phyloP scores from a whole-genome alignment of 108 stramenopile genomes.

The Discostella pseudostelligera region DNA sequence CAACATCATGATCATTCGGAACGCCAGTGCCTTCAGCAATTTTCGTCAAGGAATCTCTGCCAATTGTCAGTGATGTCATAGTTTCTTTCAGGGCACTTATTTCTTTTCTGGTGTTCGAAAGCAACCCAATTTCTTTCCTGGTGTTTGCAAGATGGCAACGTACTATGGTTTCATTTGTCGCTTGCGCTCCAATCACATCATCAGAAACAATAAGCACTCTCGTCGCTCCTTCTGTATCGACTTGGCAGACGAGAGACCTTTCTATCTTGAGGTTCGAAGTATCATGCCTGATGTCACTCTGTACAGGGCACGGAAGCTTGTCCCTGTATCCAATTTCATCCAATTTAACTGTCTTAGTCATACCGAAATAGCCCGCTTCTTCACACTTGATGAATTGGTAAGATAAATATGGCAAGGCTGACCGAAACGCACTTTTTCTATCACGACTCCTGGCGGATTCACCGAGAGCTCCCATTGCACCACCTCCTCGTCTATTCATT shows the following conservation, averaged over 20 bases:
- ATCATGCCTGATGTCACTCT: conserved; percentile 15
- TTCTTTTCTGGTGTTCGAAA: conserved; percentile 32
- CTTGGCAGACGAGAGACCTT: conserved; percentile 55
- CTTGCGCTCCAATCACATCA: conserved; percentile 22
- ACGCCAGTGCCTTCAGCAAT: conserved; percentile 39
- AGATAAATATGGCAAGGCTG: conserved; percentile 33
- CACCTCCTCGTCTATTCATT: conserved; percentile 2
- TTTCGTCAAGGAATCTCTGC: conserved; percentile 13
- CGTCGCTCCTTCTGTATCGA: conserved; percentile 84
- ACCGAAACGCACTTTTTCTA: conserved; percentile 7
- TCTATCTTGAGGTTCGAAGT: conserved; percentile 4
- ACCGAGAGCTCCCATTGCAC: neutral
- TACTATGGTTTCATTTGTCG: conserved; percentile 50
- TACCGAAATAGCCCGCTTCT: conserved; percentile 72
- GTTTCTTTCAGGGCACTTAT: conserved; percentile 30
- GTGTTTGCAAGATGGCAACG: conserved; percentile 52
- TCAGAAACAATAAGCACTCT: conserved; percentile 77
- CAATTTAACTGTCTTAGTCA: conserved; percentile 62
- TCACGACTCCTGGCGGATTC: conserved; percentile 3
- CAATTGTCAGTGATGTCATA: neutral
- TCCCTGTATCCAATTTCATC: conserved; percentile 86
- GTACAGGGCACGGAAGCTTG: conserved; percentile 56
- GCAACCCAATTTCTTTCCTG: conserved; percentile 47
- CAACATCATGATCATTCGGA: too few relatives aligned
- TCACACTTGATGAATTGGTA: conserved; percentile 69